These are phyloP conservation scores for Candolleomyces aberdarensis DNA, from an alignment of 768 basidiomycete genomes.

Conservation along the genomic window DNA sequence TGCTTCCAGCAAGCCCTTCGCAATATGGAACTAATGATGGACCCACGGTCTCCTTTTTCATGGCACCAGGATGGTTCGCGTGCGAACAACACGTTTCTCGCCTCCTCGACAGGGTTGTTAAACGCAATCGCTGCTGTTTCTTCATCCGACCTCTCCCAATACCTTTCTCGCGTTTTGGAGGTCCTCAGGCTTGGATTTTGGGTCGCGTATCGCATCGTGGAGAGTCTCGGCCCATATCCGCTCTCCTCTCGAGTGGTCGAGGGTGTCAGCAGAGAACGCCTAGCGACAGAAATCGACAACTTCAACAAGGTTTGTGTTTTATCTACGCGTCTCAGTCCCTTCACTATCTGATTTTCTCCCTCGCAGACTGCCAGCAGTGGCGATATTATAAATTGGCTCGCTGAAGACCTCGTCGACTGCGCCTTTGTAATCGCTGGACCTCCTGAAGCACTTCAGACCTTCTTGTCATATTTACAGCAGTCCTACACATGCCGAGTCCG, in stretches of 20 bases:
- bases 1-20: constrained; percentile 51
- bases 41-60: constrained; percentile 28
- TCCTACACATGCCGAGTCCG: background rate
- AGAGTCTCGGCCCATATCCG: background rate
- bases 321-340: too few relatives aligned
- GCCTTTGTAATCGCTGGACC: too few relatives aligned
- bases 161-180: constrained; percentile 42
- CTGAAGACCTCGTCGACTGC: too few relatives aligned
- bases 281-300: too few relatives aligned
- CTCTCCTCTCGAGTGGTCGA: too few relatives aligned
- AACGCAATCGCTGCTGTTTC: constrained; percentile 50
- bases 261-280: too few relatives aligned
- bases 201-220: constrained; percentile 43
- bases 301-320: too few relatives aligned
- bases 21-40: constrained; percentile 32
- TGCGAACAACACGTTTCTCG: constrained; percentile 26
- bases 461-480: too few relatives aligned
- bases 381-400: too few relatives aligned
- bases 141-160: constrained; percentile 36
- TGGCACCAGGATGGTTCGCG: background rate
- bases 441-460: too few relatives aligned
- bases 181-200: constrained; percentile 50
- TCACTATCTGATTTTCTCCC: too few relatives aligned
- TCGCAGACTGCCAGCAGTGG: too few relatives aligned
- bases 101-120: constrained; percentile 57